phyloP scores from a whole-genome alignment of 176 grass and related monocot genomes.

The Thinopyrum elongatum region DNA sequence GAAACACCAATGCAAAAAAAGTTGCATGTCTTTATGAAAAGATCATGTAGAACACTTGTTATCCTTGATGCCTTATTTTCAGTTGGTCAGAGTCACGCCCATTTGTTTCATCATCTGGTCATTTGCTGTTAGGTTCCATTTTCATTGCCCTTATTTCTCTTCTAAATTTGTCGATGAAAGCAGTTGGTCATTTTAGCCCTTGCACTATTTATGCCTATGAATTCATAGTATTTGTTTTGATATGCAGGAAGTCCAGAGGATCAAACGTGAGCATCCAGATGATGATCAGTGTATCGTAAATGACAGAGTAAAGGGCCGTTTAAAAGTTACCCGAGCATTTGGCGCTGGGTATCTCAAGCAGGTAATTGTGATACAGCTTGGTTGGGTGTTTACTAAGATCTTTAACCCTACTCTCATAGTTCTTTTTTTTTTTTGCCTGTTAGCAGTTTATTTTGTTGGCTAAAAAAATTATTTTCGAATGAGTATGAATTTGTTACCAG shows the following conservation, averaged over 20 bases:
- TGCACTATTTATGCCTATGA: neutral
- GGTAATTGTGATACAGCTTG: slow-evolving; percentile 38
- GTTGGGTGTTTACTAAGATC: neutral
- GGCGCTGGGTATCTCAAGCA: slow-evolving; percentile 94
- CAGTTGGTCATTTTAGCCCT: neutral
- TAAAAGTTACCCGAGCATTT: slow-evolving; percentile 93
- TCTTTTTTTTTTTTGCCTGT: neutral
- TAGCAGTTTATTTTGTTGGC: neutral
- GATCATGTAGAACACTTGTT: neutral
- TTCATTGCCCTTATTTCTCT: neutral
- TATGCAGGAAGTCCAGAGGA: slow-evolving; percentile 80
- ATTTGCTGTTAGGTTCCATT: neutral
- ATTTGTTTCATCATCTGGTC: neutral
- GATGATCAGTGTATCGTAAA: slow-evolving; percentile 84
- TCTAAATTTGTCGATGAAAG: neutral
- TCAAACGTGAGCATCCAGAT: slow-evolving; percentile 81
- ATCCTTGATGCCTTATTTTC: neutral
- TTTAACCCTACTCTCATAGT: neutral
- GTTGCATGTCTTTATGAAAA: neutral
- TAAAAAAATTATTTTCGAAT: neutral
- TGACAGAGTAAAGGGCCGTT: slow-evolving; percentile 85
- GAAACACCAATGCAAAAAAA: neutral
- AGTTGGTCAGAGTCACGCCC: neutral
- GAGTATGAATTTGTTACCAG: neutral
- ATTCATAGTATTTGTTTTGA: neutral